Evolutionary conservation across 192 early-diverging fungal species (phyloP).

Genomic region (Kappamyces sp.): DNA sequence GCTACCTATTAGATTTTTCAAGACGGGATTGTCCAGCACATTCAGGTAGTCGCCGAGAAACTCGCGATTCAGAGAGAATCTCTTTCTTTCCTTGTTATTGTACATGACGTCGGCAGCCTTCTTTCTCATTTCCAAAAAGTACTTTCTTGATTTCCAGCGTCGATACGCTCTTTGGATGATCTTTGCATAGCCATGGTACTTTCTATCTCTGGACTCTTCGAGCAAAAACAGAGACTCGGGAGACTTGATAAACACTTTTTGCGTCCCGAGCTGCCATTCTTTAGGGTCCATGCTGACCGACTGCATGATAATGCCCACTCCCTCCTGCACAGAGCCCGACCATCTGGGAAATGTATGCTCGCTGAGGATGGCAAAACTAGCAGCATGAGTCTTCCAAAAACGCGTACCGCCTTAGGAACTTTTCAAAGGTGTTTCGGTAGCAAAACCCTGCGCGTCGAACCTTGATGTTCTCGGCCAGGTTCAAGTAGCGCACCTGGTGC

Average conservation of each 20-base stretch:
- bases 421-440: slow-evolving; percentile 91
- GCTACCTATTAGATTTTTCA: slow-evolving; percentile 49
- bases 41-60: slow-evolving; percentile 90
- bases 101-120: slow-evolving; percentile 86
- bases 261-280: slow-evolving; percentile 94
- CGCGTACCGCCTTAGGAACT: slow-evolving; percentile 59
- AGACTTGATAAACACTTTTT: slow-evolving; percentile 92
- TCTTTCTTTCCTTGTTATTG: slow-evolving; percentile 85
- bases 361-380: slow-evolving; percentile 74
- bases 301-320: slow-evolving; percentile 73
- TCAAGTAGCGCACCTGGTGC: slow-evolving; percentile 96
- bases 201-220: slow-evolving; percentile 87
- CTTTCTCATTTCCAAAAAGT: slow-evolving; percentile 87
- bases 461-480: slow-evolving; percentile 95
- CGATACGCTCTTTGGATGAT: slow-evolving; percentile 90
- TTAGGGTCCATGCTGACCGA: slow-evolving; percentile 74
- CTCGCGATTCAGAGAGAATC: slow-evolving; percentile 79
- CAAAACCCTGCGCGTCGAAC: slow-evolving; percentile 94
- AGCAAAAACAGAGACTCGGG: slow-evolving; percentile 91
- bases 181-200: slow-evolving; percentile 93
- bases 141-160: slow-evolving; percentile 79
- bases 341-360: slow-evolving; percentile 71
- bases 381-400: neutral
- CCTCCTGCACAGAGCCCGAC: slow-evolving; percentile 69
- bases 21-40: slow-evolving; percentile 47